Base-by-base conservation (phyloP, 768 basidiomycete species). In the Stropharia rugosoannulata region DNA sequence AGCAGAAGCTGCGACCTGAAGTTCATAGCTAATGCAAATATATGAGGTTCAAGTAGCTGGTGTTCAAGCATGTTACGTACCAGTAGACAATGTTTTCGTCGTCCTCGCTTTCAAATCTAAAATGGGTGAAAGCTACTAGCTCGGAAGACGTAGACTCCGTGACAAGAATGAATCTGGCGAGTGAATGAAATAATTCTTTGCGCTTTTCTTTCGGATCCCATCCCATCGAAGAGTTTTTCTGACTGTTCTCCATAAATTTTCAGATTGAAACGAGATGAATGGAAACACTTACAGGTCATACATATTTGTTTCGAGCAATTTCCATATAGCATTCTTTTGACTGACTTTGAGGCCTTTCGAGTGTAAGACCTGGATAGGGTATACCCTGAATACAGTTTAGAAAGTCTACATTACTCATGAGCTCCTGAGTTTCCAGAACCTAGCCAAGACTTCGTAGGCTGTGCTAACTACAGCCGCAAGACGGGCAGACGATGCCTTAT, bases 91-190 rank as follows among this genome's bases (percentile, higher is more conserved):
- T 68, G 54, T 83, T 70, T 56, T 82, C 76, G 4, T 72, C 73
- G 8, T 82, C 76, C 59, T 93, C 92, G 27, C 72, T 64, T 53
- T 92, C 90, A 56, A 93, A 93, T 1, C 90, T 82, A 66, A 93
- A 92, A 71, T 83, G 82, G 13, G 76, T 61, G 56, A 75, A 83
- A 1, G 75, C 80, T 29, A 73, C 58, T 22, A 78, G 38, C 11
- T 57, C 43, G 3, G 13, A 43, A 12, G 55, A 60, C 49, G 60
- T 59, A 29, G 38, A 56, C 13, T 62, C 54, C 19, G 63, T 64
- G 37, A 79, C 73, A 19, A 89, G 55, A 51, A 90, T 65, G 66
- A 86, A 90, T 16, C 90, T 82, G 43, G 87, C 84, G 29, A 75
- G 65, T 1, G 63, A 43, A 63, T 86, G 63, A 61, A 90, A 91